Evolutionary conservation across 805 yeast species (phyloP).

Genomic region (Wickerhamiella musiphila): DNA sequence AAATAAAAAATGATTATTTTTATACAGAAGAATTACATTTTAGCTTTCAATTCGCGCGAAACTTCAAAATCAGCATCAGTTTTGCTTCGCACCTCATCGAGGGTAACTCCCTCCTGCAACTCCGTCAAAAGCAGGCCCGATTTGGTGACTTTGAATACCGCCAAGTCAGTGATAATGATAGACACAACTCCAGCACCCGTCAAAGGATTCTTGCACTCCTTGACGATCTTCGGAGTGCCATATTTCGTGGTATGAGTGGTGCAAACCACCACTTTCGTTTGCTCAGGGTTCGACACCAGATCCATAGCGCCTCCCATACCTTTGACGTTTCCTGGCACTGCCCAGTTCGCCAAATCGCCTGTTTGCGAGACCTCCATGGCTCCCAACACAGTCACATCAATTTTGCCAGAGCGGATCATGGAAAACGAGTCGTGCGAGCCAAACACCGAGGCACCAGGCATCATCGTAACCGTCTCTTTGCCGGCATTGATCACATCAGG

Average conservation of each 20-base stretch:
- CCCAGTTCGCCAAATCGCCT: constrained; percentile 39
- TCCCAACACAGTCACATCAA: constrained; percentile 30
- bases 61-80: constrained; percentile 26
- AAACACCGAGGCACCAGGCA: constrained; percentile 31
- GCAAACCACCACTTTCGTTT: constrained; percentile 30
- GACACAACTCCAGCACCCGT: constrained; percentile 31
- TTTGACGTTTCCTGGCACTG: constrained; percentile 32
- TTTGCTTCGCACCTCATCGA: constrained; percentile 25
- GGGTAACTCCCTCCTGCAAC: constrained; percentile 24
- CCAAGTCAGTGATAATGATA: constrained; percentile 29
- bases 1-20: too few relatives aligned
- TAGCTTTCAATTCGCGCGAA: not conserved
- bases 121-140: constrained; percentile 27
- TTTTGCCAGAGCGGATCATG: constrained; percentile 32
- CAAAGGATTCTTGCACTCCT: constrained; percentile 29
- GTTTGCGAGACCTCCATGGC: constrained; percentile 32
- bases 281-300: constrained; percentile 29
- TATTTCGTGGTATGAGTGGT: constrained; percentile 33
- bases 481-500: constrained; percentile 36
- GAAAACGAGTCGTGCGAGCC: constrained; percentile 35
- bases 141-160: constrained; percentile 31
- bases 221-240: constrained; percentile 31
- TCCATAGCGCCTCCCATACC: constrained; percentile 44
- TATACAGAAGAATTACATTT: not conserved
- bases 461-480: constrained; percentile 32